phyloP scores from a whole-genome alignment of 2,329 filamentous ascomycete genomes.

The Cladosporium velox region DNA sequence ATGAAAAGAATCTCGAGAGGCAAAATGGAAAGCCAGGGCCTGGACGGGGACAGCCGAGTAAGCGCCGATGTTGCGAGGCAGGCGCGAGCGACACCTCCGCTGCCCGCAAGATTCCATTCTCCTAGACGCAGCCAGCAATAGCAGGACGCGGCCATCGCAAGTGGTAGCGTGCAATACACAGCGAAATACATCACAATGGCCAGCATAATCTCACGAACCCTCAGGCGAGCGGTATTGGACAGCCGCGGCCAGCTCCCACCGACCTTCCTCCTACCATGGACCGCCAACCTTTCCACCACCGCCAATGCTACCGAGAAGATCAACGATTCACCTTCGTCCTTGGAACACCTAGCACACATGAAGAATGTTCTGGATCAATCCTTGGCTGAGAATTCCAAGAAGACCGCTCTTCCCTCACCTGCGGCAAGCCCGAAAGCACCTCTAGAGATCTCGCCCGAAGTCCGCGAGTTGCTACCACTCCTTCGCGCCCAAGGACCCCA shows the following conservation, averaged over 20 bases:
- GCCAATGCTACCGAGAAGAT: conserved; percentile 34
- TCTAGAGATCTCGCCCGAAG: conserved; percentile 35
- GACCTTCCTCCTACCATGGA: conserved; percentile 55
- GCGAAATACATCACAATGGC: conserved; percentile 20
- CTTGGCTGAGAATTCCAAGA: not conserved
- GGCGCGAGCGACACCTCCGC: conserved; percentile 10
- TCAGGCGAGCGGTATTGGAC: conserved; percentile 66
- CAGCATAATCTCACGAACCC: conserved; percentile 52
- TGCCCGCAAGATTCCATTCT: conserved; percentile 16
- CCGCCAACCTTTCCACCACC: conserved; percentile 47
- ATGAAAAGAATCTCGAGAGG: conserved; percentile 17
- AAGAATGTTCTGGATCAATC: conserved; percentile 4
- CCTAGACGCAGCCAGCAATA: not conserved
- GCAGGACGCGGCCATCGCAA: conserved; percentile 3
- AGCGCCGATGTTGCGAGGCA: conserved; percentile 1
- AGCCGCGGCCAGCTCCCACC: conserved; percentile 56
- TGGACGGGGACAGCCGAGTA: conserved; percentile 7
- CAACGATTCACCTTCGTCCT: conserved; percentile 38
- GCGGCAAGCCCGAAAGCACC: conserved; percentile 16
- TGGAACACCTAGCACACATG: conserved; percentile 8
- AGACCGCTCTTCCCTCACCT: conserved; percentile 32
- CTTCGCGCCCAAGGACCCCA: conserved; percentile 71
- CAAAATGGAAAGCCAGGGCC: conserved; percentile 9
- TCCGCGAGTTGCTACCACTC: conserved; percentile 67
- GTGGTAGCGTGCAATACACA: not conserved